A percentile compares a stretch with the other conserved stretches of the same genome.
phyloP scores from a whole-genome alignment of 192 early-diverging fungal genomes.

The Phycomyces nitens region DNA sequence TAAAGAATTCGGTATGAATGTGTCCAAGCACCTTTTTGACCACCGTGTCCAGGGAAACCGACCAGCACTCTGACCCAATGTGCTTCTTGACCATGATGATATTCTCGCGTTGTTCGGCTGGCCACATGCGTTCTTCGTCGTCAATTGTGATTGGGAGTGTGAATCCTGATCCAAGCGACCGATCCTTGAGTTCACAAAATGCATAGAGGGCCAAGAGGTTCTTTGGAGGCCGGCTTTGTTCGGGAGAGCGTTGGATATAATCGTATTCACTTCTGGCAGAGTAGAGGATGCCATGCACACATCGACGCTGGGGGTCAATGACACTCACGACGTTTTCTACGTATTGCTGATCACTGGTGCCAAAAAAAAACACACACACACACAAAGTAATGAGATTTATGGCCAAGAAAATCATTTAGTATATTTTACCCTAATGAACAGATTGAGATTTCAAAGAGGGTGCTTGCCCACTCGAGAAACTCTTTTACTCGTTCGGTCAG shows the following conservation, averaged over 20 bases:
- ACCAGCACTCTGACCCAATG: constrained; percentile 51
- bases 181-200: constrained; percentile 50
- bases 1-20: constrained; percentile 62
- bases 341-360: constrained; percentile 64
- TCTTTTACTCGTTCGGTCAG: constrained; percentile 63
- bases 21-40: constrained; percentile 51
- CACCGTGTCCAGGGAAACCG: constrained; percentile 61
- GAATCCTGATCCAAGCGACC: constrained; percentile 39
- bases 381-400: too few species aligned
- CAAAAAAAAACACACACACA: constrained; percentile 6
- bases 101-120: constrained; percentile 69
- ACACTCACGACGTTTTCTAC: constrained; percentile 66
- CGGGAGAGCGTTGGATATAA: constrained; percentile 45
- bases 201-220: constrained; percentile 65
- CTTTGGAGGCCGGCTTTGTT: constrained; percentile 58
- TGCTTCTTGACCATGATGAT: constrained; percentile 70
- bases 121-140: constrained; percentile 71
- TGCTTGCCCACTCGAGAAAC: constrained; percentile 70
- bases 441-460: constrained; percentile 66
- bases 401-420: too few species aligned
- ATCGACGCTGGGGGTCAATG: constrained; percentile 55
- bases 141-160: constrained; percentile 65
- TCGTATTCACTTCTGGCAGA: constrained; percentile 68
- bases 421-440: constrained; percentile 61
- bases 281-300: constrained; percentile 60